Evolutionary conservation across 1,284 basidiomycete species (phyloP).

Genomic region (Marasmius fiardii): DNA sequence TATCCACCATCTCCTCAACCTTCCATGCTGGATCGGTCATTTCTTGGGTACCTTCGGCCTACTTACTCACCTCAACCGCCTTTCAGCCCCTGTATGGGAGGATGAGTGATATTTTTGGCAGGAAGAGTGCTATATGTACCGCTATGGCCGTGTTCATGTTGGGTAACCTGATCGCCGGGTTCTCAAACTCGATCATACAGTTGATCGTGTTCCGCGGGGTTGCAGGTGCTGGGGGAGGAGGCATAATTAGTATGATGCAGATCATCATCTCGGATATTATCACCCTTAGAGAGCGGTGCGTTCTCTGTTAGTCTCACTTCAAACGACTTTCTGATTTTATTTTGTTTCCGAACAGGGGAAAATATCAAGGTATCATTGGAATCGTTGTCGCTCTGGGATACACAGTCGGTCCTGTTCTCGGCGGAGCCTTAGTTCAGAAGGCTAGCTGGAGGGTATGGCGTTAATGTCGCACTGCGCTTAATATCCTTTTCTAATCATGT

Average conservation of each 20-base stretch:
- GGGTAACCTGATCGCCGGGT: slow-evolving; percentile 56
- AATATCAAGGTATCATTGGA: slow-evolving; percentile 63
- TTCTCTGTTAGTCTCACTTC: slow-evolving; percentile 1
- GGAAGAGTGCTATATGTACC: slow-evolving; percentile 60
- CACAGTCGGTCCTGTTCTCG: slow-evolving; percentile 42
- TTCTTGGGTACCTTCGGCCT: slow-evolving; percentile 70
- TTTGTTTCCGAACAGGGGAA: slow-evolving; percentile 38
- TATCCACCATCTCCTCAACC: slow-evolving; percentile 64
- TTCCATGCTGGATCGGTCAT: slow-evolving; percentile 67
- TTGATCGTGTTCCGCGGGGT: slow-evolving; percentile 73
- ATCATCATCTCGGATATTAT: slow-evolving; percentile 67
- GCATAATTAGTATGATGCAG: slow-evolving; percentile 62
- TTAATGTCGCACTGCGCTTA: neutral
- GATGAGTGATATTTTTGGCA: slow-evolving; percentile 75
- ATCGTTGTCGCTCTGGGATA: slow-evolving; percentile 42
- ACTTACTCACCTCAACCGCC: slow-evolving; percentile 62
- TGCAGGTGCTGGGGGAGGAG: slow-evolving; percentile 67
- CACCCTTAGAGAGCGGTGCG: slow-evolving; percentile 54
- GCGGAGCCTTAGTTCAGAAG: slow-evolving; percentile 54
- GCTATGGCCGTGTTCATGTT: slow-evolving; percentile 63
- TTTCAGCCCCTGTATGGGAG: slow-evolving; percentile 67
- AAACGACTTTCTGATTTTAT: no score
- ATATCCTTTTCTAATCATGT: neutral
- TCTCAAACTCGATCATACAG: slow-evolving; percentile 62
- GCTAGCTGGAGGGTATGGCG: slow-evolving; percentile 57